Evolutionary conservation across 306 rosid genomes (phyloP).

Genomic region (Urtica urens): DNA sequence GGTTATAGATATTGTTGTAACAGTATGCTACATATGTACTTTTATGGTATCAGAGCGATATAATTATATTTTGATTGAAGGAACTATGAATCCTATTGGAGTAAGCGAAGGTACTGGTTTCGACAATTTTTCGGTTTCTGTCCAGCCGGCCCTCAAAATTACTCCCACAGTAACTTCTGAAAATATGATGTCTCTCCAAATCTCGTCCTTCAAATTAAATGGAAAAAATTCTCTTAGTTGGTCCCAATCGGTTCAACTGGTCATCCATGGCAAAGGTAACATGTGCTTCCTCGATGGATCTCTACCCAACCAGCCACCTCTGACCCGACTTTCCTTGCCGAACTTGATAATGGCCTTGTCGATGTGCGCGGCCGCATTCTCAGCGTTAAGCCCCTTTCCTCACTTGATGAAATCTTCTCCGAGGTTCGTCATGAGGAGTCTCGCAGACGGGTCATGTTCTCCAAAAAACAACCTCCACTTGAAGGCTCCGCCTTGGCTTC

Average conservation of each 20-base stretch:
- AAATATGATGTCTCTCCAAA: background rate
- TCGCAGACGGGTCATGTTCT: background rate
- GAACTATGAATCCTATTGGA: background rate
- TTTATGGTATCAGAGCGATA: background rate
- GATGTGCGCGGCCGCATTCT: background rate
- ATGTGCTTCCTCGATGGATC: background rate
- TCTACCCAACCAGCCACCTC: background rate
- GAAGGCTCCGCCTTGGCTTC: background rate
- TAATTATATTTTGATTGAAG: background rate
- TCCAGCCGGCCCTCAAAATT: background rate
- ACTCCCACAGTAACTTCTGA: background rate
- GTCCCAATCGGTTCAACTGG: background rate
- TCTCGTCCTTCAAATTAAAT: background rate
- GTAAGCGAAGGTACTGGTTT: background rate
- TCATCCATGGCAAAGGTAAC: background rate
- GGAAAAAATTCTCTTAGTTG: background rate
- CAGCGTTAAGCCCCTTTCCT: background rate
- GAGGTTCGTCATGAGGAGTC: background rate
- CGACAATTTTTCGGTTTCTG: background rate
- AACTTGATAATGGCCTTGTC: background rate
- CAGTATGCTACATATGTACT: too few species aligned
- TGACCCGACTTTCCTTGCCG: too few species aligned
- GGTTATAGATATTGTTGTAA: too few species aligned
- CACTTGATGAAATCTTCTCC: background rate
- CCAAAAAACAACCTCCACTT: background rate